Evolutionary conservation across 257 asterid genomes (phyloP).

Genomic region (Gardenia jasminoides): DNA sequence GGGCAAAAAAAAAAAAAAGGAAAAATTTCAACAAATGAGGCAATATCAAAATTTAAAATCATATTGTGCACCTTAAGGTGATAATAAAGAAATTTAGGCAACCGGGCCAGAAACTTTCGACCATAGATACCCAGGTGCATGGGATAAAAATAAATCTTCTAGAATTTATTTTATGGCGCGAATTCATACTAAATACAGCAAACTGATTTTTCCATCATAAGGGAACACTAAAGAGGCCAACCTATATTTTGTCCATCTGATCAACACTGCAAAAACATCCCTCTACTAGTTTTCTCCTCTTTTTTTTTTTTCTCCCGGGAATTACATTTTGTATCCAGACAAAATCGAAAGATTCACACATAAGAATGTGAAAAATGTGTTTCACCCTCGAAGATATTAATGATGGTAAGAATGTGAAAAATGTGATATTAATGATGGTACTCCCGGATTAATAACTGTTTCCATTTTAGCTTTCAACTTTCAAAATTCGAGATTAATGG

Average conservation of each 20-base stretch:
- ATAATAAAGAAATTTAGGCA: not conserved
- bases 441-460: not conserved
- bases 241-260: not conserved
- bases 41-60: no score
- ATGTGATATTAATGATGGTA: no score
- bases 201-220: not conserved
- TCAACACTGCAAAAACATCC: not conserved
- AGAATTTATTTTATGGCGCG: not conserved
- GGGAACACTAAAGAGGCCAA: not conserved
- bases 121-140: not conserved
- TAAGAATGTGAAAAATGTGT: not conserved
- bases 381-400: not conserved
- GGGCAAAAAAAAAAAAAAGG: no score
- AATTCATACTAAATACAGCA: not conserved
- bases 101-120: not conserved
- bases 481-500: constrained; percentile 29
- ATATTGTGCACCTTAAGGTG: no score
- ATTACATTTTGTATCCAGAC: not conserved
- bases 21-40: no score
- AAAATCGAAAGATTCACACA: constrained; percentile 2
- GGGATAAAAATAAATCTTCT: not conserved
- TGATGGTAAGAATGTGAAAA: no score
- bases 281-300: not conserved
- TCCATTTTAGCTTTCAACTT: not conserved
- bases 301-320: not conserved